Evolutionary conservation across 2,329 filamentous ascomycete genomes (phyloP), one percentile per base, ranked within the genome.

Genomic region (Arthrobotrys sinensis): DNA sequence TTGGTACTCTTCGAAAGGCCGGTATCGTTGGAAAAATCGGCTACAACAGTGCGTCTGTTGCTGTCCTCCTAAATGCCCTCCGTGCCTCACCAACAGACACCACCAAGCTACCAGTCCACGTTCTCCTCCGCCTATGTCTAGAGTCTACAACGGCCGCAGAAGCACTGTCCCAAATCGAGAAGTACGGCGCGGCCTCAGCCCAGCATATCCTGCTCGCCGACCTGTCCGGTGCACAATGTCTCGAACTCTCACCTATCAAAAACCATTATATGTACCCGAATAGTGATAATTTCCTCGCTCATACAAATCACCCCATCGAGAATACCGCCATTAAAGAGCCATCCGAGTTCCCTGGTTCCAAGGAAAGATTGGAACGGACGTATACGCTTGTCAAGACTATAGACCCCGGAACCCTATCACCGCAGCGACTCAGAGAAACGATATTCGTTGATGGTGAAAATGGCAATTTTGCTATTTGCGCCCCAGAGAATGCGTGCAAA

Each of bases 11-110:
- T 12, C 11, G 1, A 32, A 43, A 76, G 63, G 86, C 87, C 0
- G 89, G 89, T 12, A 86, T 90, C 21, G 87, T 91, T 38, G 90
- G 89, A 12, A 92, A 92, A 82, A 91, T 91, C 21, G 90, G 90
- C 0, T 85, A 91, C 80, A 92, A 92, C 81, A 84, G 84, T 14
- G 81, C 82, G 0, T 89, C 89, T 0, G 88, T 91, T 0, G 90
- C 89, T 0, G 87, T 87, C 0, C 88, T 87, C 50, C 84, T 91
- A 7, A 91, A 91, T 77, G 90, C 90, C 0, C 89, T 91, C 76
- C 86, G 86, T 45, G 88, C 88, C 2, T 85, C 86, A 1, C 89
- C 89, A 0, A 86, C 90, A 57, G 85, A 89, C 80, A 80, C 83
- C 1, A 82, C 83, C 0, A 86, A 86, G 6, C 80, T 91, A 1